A percentile compares a stretch with the other conserved stretches of the same genome.
phyloP scores from a whole-genome alignment of 306 rosid genomes.

The apple (Malus domestica) region DNA sequence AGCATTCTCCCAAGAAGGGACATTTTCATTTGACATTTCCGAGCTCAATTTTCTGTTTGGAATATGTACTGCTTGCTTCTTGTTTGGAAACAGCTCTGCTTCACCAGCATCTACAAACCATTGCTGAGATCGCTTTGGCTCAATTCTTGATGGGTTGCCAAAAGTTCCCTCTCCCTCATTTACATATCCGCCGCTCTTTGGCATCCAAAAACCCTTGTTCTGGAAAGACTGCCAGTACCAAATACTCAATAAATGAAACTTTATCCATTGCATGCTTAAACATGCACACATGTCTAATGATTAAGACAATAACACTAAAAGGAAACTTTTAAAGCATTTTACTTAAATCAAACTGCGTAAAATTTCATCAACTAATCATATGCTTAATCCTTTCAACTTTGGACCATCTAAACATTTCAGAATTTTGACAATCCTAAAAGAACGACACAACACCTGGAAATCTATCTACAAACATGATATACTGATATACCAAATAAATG shows the following conservation, averaged over 20 bases:
- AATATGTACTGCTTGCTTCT: slow-evolving; percentile 63
- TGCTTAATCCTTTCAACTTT: neutral
- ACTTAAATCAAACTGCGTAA: neutral
- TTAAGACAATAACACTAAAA: neutral
- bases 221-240: slow-evolving; percentile 36
- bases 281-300: neutral
- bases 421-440: neutral
- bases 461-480: neutral
- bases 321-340: no score
- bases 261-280: neutral
- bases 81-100: slow-evolving; percentile 52
- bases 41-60: slow-evolving; percentile 49
- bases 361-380: neutral
- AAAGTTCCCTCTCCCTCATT: slow-evolving; percentile 40
- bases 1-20: slow-evolving; percentile 60
- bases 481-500: neutral
- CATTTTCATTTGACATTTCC: slow-evolving; percentile 41
- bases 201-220: slow-evolving; percentile 69
- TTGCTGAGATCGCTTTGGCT: slow-evolving; percentile 64
- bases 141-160: slow-evolving; percentile 48
- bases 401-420: neutral
- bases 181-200: slow-evolving; percentile 44
- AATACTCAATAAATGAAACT: neutral
- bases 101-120: slow-evolving; percentile 70
- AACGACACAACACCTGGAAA: neutral